Base-by-base conservation (phyloP, 345 rosid species). In the Cardamine occulta region DNA sequence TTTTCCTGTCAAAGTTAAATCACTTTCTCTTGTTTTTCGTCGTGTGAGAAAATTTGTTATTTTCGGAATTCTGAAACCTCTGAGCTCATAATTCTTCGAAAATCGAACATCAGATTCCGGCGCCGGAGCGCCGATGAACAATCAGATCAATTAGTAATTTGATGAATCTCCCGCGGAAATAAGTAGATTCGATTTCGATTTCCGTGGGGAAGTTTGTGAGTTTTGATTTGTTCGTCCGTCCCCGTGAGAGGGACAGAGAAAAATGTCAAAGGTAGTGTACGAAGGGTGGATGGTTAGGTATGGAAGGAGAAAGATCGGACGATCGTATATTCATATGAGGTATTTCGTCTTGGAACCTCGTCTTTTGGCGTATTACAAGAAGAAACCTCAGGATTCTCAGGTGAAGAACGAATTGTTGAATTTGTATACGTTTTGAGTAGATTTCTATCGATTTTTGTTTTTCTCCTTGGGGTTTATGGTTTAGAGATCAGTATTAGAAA, bases 221-320 rank as follows among this genome's bases (percentile, higher is more conserved):
- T 34, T 44, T 64, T 35, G n/a, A 32, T 56, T 75, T 4, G 55
- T 40, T 40, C 40, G 54, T 28, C 32, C 10, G 31, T 57, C 72
- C 45, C 31, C 11, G 29, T 26, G 11, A 11, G 49, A 70, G 40
- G 59, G 24, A 28, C 6, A 32, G 53, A 6, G 39, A 61, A 8
- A 69, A 89, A 89, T 86, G 93, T 85, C 98, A 31, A 96, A 93
- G 83, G 95, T 89, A 28, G 89, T 93, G 44, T 96, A 93, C 64
- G 98, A 96, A 86, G 99, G 99, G 29, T 96, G 99, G 99, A 96
- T 93, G 99, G 98, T 96, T 77, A 84, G 99, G 84, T 96, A 91
- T 72, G 99, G 99, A 55, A 83, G 99, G 76, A 88, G 97, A 80
- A 94, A 87, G 88, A 94, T 94, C 85, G 99, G 97, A 18, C 82